phyloP scores from a whole-genome alignment of 345 rosid species.

The Dovyalis caffra region DNA sequence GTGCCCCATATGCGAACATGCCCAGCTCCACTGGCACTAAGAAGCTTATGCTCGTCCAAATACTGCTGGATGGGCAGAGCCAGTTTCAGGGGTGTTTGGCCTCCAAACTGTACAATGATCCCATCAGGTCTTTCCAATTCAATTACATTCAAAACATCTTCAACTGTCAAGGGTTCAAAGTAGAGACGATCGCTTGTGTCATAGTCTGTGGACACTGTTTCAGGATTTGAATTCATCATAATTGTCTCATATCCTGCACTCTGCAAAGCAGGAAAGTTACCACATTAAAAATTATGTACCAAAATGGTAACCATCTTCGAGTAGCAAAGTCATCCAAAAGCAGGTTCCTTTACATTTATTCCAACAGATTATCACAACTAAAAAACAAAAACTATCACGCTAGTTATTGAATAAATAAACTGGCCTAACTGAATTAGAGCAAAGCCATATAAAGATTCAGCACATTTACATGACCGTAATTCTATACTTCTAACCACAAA shows the following conservation, averaged over 20 bases:
- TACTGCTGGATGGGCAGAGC: slow-evolving; percentile 82
- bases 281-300: slow-evolving; percentile 1
- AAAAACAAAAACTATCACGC: not conserved
- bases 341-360: not conserved
- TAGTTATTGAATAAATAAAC: not conserved
- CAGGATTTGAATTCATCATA: slow-evolving; percentile 99
- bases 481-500: not conserved
- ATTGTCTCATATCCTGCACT: slow-evolving; percentile 95
- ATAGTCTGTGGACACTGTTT: slow-evolving; percentile 93
- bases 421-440: not conserved
- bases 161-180: slow-evolving; percentile 87
- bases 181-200: slow-evolving; percentile 96
- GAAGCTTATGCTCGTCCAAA: slow-evolving; percentile 67
- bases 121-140: slow-evolving; percentile 95
- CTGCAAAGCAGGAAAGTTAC: slow-evolving; percentile 39
- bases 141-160: slow-evolving; percentile 84
- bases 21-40: slow-evolving; percentile 68
- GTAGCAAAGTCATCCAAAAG: not conserved
- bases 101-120: slow-evolving; percentile 94
- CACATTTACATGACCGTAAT: not conserved
- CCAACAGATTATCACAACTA: not conserved
- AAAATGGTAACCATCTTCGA: not conserved
- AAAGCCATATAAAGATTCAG: not conserved
- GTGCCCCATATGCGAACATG: slow-evolving; percentile 90
- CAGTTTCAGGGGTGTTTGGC: slow-evolving; percentile 93